Evolutionary conservation across 257 asterid genomes (phyloP).

Genomic region (Solanum tarijense): DNA sequence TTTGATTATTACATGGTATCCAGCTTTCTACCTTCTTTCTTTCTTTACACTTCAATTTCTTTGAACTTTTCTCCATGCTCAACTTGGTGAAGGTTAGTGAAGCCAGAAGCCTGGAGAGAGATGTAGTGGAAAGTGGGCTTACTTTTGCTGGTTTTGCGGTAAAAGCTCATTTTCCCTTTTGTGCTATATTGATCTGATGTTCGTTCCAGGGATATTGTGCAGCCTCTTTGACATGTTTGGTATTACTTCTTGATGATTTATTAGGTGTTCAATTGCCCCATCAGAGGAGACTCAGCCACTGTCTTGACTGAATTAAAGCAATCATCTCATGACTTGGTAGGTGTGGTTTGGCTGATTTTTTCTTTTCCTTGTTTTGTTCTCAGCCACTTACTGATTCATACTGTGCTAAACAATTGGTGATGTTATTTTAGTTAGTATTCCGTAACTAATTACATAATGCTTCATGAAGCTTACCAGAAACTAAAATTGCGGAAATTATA

Average conservation of each 20-base stretch:
- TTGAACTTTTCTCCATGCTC: conserved; percentile 10
- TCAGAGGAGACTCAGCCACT: conserved; percentile 83
- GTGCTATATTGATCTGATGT: not conserved
- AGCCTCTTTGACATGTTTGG: not conserved
- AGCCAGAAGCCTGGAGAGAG: conserved; percentile 90
- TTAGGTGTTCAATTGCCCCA: conserved; percentile 96
- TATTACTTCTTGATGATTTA: conserved; percentile 10
- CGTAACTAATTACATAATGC: not conserved
- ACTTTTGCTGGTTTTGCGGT: conserved; percentile 98
- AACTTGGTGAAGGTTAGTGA: conserved; percentile 71
- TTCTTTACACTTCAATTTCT: not conserved
- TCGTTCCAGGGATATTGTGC: not conserved
- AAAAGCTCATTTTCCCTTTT: conserved; percentile 17
- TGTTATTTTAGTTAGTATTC: not conserved
- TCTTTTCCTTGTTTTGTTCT: not conserved
- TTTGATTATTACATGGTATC: not conserved
- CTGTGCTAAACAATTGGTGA: not conserved
- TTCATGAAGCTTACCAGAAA: not conserved
- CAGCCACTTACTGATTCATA: not conserved
- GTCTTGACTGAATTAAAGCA: conserved; percentile 69
- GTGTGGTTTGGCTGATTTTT: conserved; percentile 10
- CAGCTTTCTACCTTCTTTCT: not conserved
- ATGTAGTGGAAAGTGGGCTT: conserved; percentile 68
- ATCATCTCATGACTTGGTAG: conserved; percentile 95
- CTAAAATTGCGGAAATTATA: not conserved